Percentiles rank a stretch among this genome's conserved stretches.
These are phyloP conservation scores for Microglena sp. DNA, from an alignment of 139 green algal genomes.

Conservation along the genomic window DNA sequence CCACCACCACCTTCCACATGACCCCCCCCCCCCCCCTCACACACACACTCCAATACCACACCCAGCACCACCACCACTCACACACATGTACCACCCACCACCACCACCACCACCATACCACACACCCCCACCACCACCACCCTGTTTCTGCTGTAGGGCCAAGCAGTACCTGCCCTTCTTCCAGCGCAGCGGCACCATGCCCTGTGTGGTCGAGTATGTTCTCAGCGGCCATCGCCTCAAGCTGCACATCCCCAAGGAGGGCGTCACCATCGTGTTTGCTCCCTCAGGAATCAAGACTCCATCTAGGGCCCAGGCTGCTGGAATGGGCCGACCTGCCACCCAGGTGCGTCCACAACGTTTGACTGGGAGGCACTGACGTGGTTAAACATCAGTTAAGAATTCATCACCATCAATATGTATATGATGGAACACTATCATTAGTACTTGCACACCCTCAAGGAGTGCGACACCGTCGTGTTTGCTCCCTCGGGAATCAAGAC, in stretches of 20 bases:
- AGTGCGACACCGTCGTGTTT: conserved; percentile 81
- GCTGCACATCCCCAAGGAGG: conserved; percentile 79
- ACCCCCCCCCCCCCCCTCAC: too few species aligned
- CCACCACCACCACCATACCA: too few species aligned
- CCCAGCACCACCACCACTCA: too few species aligned
- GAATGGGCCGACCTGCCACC: conserved; percentile 32
- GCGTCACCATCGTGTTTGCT: conserved; percentile 76
- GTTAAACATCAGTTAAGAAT: too few species aligned
- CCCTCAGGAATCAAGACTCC: conserved; percentile 71
- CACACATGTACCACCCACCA: too few species aligned
- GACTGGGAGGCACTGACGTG: background rate
- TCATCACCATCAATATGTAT: too few species aligned
- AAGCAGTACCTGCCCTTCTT: conserved; percentile 93
- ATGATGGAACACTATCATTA: too few species aligned
- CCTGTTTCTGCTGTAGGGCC: too few species aligned
- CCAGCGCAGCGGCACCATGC: conserved; percentile 61
- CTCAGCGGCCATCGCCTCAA: conserved; percentile 72
- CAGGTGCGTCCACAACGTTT: conserved; percentile 14
- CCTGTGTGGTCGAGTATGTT: conserved; percentile 75
- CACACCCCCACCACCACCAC: too few species aligned
- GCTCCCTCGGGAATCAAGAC: conserved; percentile 72
- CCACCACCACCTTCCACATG: too few species aligned
- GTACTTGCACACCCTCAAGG: too few species aligned
- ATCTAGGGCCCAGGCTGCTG: conserved; percentile 28
- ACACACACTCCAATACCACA: too few species aligned